A percentile compares a stretch with the other conserved stretches of the same genome.
These are phyloP conservation scores for Gaertneriomyces semiglobifer DNA, from an alignment of 192 early-diverging fungal genomes.

Conservation along the genomic window DNA sequence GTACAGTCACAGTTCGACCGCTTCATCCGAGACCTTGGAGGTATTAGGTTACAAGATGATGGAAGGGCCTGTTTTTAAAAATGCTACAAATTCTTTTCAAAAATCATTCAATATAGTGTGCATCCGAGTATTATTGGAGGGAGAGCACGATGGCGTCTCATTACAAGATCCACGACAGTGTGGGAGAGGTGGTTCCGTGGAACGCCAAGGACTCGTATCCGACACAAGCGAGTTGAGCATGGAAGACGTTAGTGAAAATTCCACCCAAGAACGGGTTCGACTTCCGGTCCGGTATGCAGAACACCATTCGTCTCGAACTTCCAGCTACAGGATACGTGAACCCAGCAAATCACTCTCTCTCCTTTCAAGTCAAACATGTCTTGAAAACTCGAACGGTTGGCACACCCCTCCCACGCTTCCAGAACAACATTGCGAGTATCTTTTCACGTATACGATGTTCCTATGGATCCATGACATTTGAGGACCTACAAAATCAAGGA, in stretches of 20 bases:
- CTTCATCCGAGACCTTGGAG: background rate
- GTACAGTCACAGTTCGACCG: no score
- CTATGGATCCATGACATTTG: constrained; percentile 1
- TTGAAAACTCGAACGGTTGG: background rate
- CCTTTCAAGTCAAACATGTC: background rate
- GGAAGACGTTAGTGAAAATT: background rate
- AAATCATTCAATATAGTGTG: background rate
- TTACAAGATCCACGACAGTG: background rate
- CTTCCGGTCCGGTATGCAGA: background rate
- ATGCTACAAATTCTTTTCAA: background rate
- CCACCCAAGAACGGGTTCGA: background rate
- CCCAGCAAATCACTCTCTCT: background rate
- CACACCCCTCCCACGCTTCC: background rate
- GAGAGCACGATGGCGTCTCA: background rate
- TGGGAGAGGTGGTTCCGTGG: background rate
- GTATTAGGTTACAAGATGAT: background rate
- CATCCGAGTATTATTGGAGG: background rate
- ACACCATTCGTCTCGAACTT: background rate
- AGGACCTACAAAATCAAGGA: background rate
- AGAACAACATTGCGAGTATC: constrained; percentile 3
- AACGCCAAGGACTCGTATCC: background rate
- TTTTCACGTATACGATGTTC: background rate
- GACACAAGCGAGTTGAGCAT: background rate
- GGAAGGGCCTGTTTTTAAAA: background rate
- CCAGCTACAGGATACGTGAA: constrained; percentile 2